Conservation (phyloP, 2,329 filamentous ascomycete species). For the Seiridium unicorne region DNA sequence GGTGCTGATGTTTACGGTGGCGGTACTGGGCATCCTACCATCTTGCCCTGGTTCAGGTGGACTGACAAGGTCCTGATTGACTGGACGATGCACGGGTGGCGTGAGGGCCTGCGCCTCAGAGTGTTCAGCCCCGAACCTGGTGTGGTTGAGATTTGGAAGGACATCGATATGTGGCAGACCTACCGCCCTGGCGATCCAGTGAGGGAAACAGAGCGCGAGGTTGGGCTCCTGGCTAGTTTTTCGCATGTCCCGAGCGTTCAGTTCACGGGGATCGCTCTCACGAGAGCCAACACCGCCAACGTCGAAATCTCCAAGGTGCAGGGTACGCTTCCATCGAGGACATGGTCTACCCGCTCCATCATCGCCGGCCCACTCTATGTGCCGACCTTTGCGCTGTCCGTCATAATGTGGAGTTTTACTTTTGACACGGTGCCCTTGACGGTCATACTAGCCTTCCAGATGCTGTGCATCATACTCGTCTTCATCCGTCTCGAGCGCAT, state of each 20-base stretch:
- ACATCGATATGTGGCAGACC: constrained; percentile 6
- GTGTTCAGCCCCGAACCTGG: constrained; percentile 5
- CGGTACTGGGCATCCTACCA: constrained; percentile 2
- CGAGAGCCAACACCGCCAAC: background rate
- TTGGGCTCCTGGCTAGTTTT: constrained; percentile 11
- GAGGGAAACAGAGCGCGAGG: constrained; percentile 9
- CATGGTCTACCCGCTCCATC: constrained; percentile 10
- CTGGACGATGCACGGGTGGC: background rate
- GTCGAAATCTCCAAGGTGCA: constrained; percentile 2
- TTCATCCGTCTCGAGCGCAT: constrained; percentile 8
- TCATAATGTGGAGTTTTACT: constrained; percentile 2
- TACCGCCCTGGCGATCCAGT: background rate
- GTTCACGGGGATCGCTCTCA: background rate
- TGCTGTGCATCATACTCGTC: background rate
- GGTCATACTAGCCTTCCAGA: background rate
- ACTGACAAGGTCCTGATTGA: constrained; percentile 10
- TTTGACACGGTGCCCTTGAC: background rate
- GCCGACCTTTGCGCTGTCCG: constrained; percentile 9
- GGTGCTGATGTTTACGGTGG: background rate
- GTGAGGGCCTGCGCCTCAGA: constrained; percentile 6
- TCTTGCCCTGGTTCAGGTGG: constrained; percentile 13
- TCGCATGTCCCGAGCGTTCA: background rate
- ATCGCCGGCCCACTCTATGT: constrained; percentile 12
- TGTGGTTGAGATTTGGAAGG: constrained; percentile 12
- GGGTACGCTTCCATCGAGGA: constrained; percentile 9